Evolutionary conservation across 768 basidiomycete genomes (phyloP), one percentile per base, ranked within the genome.

Genomic region (Podaxis pistillaris): DNA sequence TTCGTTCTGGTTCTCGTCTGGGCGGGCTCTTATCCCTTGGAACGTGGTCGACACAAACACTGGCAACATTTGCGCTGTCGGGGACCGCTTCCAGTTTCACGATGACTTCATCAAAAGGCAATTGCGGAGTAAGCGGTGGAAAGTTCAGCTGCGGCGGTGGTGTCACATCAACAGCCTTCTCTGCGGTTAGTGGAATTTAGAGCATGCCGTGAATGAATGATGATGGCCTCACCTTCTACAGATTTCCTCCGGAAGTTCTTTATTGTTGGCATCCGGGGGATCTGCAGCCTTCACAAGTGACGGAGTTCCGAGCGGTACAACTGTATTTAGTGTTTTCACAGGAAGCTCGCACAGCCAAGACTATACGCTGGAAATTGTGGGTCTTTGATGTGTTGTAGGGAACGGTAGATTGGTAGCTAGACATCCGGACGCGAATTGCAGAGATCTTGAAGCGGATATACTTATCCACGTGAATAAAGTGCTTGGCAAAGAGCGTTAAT

Each of bases 1-100:
- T 75, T 24, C 72, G 66, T 28, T 74, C 73, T 17, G 75, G 78
- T 26, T 70, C 74, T 6, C 67, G 66, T 5, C 69, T 77, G 12
- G 86, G 86, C 7, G 86, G 84, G 13, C 78, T 88, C 24, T 76
- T 88, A 44, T 78, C 82, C 1, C 68, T 67, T 7, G 86, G 84
- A 19, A 86, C 83, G 12, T 86, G 84, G 84, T 85, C 83, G 7
- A 83, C 81, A 9, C 86, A 87, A 70, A 86, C 85, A 7, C 75
- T 81, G 37, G 86, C 84, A 12, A 86, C 85, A 1, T 83, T 79
- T 67, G 81, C 81, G 1, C 63, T 83, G 30, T 77, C 80, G 7
- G 83, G 84, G 36, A 74, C 78, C 17, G 66, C 77, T 24, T 75
- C 76, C 7, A 79, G 81, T 66, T 86, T 87, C 74, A 86, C 83